These are phyloP conservation scores for Panicum virgatum DNA, from an alignment of 202 grass and related monocot species.

Conservation along the genomic window DNA sequence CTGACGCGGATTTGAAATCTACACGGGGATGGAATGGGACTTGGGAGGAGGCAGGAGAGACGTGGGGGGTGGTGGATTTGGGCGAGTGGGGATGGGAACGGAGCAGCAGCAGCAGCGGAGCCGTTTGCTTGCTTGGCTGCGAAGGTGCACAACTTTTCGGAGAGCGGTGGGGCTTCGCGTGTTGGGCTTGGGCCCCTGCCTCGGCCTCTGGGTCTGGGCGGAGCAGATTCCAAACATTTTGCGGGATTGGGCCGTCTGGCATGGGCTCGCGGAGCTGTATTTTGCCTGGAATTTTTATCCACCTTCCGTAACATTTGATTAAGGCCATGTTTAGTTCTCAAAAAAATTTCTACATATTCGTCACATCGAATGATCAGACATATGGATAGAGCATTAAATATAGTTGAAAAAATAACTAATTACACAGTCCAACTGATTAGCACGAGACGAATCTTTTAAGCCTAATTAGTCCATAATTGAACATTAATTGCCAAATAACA, in stretches of 20 bases:
- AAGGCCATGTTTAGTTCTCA: too few species aligned
- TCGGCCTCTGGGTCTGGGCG: background rate
- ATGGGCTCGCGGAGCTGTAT: background rate
- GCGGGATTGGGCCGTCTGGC: background rate
- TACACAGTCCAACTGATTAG: too few species aligned
- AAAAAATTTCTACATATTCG: too few species aligned
- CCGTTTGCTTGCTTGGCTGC: constrained; percentile 35
- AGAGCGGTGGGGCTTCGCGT: background rate
- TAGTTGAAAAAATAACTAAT: too few species aligned
- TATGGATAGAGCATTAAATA: too few species aligned
- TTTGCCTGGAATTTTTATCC: too few species aligned
- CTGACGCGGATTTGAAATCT: constrained; percentile 56
- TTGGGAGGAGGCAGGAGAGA: background rate
- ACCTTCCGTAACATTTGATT: too few species aligned
- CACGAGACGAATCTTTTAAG: too few species aligned
- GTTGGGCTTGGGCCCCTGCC: constrained; percentile 6
- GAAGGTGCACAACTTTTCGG: constrained; percentile 24
- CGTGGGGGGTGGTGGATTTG: constrained; percentile 19
- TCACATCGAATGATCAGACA: too few species aligned
- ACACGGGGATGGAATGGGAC: constrained; percentile 4
- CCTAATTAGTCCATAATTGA: too few species aligned
- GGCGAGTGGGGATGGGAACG: constrained; percentile 5
- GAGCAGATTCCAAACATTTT: too few species aligned
- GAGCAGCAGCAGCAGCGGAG: background rate
- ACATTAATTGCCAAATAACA: too few species aligned